Conservation (phyloP, 1,139 yeast species). For the Diutina sp. region DNA sequence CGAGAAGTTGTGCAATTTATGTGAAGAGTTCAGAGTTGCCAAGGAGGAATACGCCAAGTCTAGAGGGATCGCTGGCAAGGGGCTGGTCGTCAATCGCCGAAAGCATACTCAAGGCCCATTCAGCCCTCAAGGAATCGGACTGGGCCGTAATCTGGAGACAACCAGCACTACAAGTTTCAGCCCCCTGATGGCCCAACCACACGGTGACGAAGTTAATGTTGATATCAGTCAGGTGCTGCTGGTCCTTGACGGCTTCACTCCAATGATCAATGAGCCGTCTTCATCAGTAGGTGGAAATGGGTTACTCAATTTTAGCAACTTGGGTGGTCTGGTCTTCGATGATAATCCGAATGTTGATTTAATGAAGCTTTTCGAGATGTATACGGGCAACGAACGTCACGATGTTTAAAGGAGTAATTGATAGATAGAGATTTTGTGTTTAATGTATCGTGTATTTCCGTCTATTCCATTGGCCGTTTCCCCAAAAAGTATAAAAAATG, state of each 20-base stretch:
- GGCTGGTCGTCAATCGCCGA: neutral
- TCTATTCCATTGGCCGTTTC: neutral
- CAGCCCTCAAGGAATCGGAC: neutral
- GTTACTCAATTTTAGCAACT: neutral
- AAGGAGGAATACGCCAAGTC: conserved; percentile 11
- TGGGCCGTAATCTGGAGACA: neutral
- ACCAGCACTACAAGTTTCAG: neutral
- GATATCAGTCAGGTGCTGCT: neutral
- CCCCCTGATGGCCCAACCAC: conserved; percentile 1
- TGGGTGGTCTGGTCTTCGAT: conserved; percentile 6
- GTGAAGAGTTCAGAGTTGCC: conserved; percentile 29
- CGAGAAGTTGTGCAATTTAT: conserved; percentile 22
- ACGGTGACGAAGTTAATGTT: neutral
- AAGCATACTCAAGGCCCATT: neutral
- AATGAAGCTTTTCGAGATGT: conserved; percentile 23
- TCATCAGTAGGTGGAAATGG: neutral
- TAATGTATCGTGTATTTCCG: neutral
- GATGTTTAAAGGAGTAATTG: neutral
- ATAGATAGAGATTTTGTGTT: neutral
- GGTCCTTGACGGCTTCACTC: neutral
- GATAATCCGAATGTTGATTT: conserved; percentile 20
- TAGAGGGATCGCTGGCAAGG: conserved; percentile 3
- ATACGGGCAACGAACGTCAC: conserved; percentile 5
- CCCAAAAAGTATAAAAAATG: neutral
- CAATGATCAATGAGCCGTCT: neutral